phyloP scores from a whole-genome alignment of 1,284 basidiomycete genomes.

The Earliella scabrosa region DNA sequence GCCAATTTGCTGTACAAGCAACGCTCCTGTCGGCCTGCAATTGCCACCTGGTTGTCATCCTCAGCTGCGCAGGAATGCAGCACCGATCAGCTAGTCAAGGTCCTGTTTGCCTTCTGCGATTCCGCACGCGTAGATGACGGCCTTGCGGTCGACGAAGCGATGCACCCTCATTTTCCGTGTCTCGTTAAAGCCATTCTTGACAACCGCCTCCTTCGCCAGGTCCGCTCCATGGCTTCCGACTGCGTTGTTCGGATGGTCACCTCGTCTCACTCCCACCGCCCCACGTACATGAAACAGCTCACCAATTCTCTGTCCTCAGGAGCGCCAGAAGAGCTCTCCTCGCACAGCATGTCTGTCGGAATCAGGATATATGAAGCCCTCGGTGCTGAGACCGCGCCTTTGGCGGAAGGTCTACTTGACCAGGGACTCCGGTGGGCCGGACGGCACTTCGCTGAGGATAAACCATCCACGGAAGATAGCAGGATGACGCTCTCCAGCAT shows the following conservation, averaged over 20 bases:
- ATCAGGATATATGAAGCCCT: background rate
- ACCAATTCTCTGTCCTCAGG: slow-evolving; percentile 8
- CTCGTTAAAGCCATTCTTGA: slow-evolving; percentile 20
- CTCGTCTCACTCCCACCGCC: slow-evolving; percentile 15
- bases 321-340: slow-evolving; percentile 15
- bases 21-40: slow-evolving; percentile 20
- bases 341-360: slow-evolving; percentile 13
- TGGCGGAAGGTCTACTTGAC: slow-evolving; percentile 44
- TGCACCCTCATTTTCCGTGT: slow-evolving; percentile 23
- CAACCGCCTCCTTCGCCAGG: background rate
- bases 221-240: slow-evolving; percentile 17
- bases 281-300: slow-evolving; percentile 22
- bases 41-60: slow-evolving; percentile 37
- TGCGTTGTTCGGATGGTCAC: slow-evolving; percentile 19
- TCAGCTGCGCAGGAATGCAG: slow-evolving; percentile 27
- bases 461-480: slow-evolving; percentile 26
- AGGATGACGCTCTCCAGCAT: background rate
- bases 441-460: slow-evolving; percentile 40
- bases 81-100: slow-evolving; percentile 27
- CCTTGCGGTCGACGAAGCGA: background rate
- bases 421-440: slow-evolving; percentile 55
- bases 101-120: slow-evolving; percentile 24
- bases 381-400: background rate
- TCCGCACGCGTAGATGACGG: slow-evolving; percentile 3
- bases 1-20: slow-evolving; percentile 47